A percentile compares a stretch with the other conserved stretches of the same genome.
phyloP scores from a whole-genome alignment of 2,329 filamentous ascomycete genomes.

The Pleomassaria siparia region DNA sequence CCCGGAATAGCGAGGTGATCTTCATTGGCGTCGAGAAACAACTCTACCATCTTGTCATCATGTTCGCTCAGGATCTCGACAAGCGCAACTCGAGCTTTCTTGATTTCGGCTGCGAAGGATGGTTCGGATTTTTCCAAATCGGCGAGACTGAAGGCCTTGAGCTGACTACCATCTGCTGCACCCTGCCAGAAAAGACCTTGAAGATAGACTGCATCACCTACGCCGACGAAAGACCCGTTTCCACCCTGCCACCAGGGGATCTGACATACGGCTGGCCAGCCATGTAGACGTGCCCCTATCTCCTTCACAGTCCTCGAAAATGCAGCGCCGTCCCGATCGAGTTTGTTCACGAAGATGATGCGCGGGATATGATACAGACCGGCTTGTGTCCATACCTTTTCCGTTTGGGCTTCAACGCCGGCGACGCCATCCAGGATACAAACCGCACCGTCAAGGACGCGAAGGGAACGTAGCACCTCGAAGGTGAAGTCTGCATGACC shows the following conservation, averaged over 20 bases:
- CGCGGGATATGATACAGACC: conserved; percentile 82
- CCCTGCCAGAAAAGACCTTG: conserved; percentile 73
- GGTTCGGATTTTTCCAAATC: conserved; percentile 55
- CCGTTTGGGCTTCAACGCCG: conserved; percentile 94
- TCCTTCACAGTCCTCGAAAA: conserved; percentile 87
- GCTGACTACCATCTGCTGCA: conserved; percentile 64
- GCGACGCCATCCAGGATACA: conserved; percentile 91
- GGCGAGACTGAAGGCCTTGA: conserved; percentile 59
- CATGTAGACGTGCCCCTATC: conserved; percentile 74
- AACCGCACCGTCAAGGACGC: conserved; percentile 86
- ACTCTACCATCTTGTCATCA: conserved; percentile 83
- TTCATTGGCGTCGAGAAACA: conserved; percentile 76
- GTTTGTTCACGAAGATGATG: conserved; percentile 80
- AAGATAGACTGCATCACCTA: conserved; percentile 79
- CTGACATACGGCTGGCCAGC: conserved; percentile 89
- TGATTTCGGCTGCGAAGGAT: conserved; percentile 65
- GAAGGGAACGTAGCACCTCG: conserved; percentile 87
- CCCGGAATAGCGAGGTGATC: conserved; percentile 69
- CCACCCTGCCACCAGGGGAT: conserved; percentile 86
- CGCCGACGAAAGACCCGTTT: conserved; percentile 75
- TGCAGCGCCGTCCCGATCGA: conserved; percentile 77
- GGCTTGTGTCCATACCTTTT: conserved; percentile 92
- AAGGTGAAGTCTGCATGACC: conserved; percentile 98
- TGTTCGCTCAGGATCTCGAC: conserved; percentile 85
- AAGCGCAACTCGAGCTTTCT: conserved; percentile 72